A percentile compares a stretch with the other conserved stretches of the same genome.
phyloP scores from a whole-genome alignment of 140 eudicot species.

The Senecio squalidus region DNA sequence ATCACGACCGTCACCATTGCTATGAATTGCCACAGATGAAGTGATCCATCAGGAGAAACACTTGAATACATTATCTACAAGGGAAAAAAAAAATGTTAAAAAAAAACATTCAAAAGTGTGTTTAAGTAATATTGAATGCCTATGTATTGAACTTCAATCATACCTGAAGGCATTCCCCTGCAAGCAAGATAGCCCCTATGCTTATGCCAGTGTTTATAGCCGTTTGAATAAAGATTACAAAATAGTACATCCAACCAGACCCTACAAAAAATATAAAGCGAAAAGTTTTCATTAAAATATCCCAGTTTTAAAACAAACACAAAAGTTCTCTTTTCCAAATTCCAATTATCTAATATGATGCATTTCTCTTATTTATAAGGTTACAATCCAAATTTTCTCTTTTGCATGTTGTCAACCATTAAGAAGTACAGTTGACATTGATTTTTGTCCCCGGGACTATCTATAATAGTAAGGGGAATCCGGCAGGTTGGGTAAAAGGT shows the following conservation, averaged over 20 bases:
- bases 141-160: neutral
- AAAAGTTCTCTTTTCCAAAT: neutral
- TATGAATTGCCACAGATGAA: constrained; percentile 51
- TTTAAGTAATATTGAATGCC: neutral
- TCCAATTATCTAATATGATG: neutral
- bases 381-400: neutral
- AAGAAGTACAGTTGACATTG: neutral
- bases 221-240: constrained; percentile 83
- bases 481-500: too few species aligned
- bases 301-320: neutral
- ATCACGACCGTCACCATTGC: constrained; percentile 62
- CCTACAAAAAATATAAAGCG: constrained; percentile 24
- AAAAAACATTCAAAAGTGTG: neutral
- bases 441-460: neutral
- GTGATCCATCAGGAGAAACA: constrained; percentile 56
- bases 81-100: neutral
- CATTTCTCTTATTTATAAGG: neutral
- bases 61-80: constrained; percentile 64
- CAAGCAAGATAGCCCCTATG: constrained; percentile 82
- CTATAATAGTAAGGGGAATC: too few species aligned
- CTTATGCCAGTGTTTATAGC: constrained; percentile 86
- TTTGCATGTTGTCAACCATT: neutral
- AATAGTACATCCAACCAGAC: constrained; percentile 28
- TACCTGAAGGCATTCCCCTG: constrained; percentile 90
- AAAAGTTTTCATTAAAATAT: neutral